phyloP scores from a whole-genome alignment of 495 filamentous ascomycete species.

The Aspergillus ellipticus region DNA sequence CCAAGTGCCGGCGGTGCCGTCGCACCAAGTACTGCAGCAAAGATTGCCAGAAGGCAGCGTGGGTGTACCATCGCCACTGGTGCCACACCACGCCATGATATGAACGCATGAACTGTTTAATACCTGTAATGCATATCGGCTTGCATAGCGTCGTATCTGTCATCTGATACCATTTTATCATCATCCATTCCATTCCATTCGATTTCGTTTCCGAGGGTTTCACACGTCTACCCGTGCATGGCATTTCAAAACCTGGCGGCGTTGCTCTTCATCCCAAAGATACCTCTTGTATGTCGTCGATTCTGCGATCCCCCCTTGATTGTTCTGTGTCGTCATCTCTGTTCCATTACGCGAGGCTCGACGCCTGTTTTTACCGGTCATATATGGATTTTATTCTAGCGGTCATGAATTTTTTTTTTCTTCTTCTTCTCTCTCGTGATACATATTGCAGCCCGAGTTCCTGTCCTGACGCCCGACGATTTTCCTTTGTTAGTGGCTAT shows the following conservation, averaged over 20 bases:
- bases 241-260: conserved; percentile 44
- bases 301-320: conserved; percentile 7
- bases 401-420: conserved; percentile 30
- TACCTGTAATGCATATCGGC: conserved; percentile 43
- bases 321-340: background rate
- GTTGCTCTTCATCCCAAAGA: conserved; percentile 42
- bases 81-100: conserved; percentile 69
- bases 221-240: conserved; percentile 38
- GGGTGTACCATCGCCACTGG: conserved; percentile 98
- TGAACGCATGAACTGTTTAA: conserved; percentile 32
- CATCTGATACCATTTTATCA: conserved; percentile 21
- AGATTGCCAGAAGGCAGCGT: conserved; percentile 97
- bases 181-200: conserved; percentile 14
- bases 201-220: conserved; percentile 26
- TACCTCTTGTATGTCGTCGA: conserved; percentile 41
- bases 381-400: conserved; percentile 24
- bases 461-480: conserved; percentile 26
- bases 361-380: conserved; percentile 22
- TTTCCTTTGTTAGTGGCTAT: conserved; percentile 33
- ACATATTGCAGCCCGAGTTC: conserved; percentile 5
- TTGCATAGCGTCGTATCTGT: conserved; percentile 44
- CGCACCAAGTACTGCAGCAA: conserved; percentile 99
- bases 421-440: conserved; percentile 12
- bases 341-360: conserved; percentile 15
- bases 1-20: conserved; percentile 93